Conservation (phyloP, 1,284 basidiomycete species). For the Ceratobasidium sp. region DNA sequence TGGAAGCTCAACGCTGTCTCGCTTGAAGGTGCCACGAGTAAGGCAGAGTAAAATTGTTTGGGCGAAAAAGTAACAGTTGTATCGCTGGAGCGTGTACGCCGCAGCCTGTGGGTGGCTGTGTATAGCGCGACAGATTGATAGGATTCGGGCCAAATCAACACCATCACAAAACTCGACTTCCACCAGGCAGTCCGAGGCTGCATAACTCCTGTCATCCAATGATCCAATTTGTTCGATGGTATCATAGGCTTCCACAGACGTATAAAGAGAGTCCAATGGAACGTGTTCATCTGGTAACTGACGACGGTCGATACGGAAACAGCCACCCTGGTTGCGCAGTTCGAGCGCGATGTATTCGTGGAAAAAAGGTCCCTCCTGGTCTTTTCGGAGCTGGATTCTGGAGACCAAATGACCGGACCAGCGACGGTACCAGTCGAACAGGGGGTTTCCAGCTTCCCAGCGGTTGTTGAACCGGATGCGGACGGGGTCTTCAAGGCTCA, state of each 20-base stretch:
- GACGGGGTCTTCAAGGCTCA: neutral
- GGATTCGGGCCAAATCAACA: neutral
- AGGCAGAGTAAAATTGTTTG: neutral
- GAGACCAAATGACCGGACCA: neutral
- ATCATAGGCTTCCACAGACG: neutral
- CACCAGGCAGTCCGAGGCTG: neutral
- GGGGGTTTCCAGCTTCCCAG: neutral
- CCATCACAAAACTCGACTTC: neutral
- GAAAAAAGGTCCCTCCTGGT: neutral
- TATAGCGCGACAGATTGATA: neutral
- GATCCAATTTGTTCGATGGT: neutral
- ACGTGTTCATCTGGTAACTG: neutral
- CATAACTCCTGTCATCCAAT: neutral
- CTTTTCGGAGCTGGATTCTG: neutral
- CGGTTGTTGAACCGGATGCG: neutral
- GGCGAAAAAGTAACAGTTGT: constrained; percentile 2
- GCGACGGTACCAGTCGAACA: neutral
- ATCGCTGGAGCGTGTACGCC: neutral
- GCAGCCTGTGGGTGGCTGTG: neutral
- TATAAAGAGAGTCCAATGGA: neutral
- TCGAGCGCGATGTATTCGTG: neutral
- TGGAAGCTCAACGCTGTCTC: no score
- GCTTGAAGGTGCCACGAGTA: no score
- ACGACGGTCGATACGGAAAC: neutral
- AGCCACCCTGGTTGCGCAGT: neutral